A percentile compares a stretch with the other conserved stretches of the same genome.
These are phyloP conservation scores for Malus fusca DNA, from an alignment of 306 rosid species.

Conservation along the genomic window DNA sequence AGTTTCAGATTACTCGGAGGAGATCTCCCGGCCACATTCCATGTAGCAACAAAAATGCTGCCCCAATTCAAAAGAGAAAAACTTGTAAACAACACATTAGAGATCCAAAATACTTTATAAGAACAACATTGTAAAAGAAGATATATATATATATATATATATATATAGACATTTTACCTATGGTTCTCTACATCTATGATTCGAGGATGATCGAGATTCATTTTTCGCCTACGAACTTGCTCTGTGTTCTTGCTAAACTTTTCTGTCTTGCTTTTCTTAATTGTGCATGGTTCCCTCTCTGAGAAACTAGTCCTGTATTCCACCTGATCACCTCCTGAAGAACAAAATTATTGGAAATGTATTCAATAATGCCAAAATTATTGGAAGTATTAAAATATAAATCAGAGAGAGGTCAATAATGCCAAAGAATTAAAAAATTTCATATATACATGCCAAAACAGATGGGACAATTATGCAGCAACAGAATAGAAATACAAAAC, in stretches of 20 bases:
- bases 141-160: too few species aligned
- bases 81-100: conserved; percentile 16
- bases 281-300: conserved; percentile 88
- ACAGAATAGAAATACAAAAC: neutral
- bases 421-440: neutral
- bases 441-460: conserved; percentile 1
- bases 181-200: conserved; percentile 91
- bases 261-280: conserved; percentile 96
- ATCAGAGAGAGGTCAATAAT: neutral
- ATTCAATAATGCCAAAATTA: neutral
- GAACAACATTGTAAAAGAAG: conserved; percentile 9
- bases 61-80: conserved; percentile 4
- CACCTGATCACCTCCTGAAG: conserved; percentile 59
- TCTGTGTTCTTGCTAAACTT: conserved; percentile 64
- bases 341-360: conserved; percentile 21
- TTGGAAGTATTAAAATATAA: neutral
- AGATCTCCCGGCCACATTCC: conserved; percentile 99
- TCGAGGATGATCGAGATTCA: conserved; percentile 97
- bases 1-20: conserved; percentile 79
- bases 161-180: conserved; percentile 34
- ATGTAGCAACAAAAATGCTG: conserved; percentile 93
- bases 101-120: neutral
- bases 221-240: conserved; percentile 64
- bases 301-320: conserved; percentile 85
- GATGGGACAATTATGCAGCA: neutral